phyloP scores from a whole-genome alignment of 441 rosid genomes.

The Corymbia citriodora region DNA sequence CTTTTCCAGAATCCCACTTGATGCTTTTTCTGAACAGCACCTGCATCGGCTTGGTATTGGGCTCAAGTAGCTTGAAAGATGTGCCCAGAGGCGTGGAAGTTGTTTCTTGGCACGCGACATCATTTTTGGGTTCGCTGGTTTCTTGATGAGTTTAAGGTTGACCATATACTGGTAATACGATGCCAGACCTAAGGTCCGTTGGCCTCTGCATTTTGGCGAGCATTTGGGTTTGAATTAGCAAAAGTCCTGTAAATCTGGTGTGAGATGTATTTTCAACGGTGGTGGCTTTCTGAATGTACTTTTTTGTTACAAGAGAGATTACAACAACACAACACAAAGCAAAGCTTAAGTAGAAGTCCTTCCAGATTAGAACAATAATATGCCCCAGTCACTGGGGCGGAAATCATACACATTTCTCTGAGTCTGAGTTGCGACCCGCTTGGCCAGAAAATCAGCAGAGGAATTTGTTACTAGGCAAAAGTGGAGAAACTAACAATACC shows the following conservation, averaged over 20 bases:
- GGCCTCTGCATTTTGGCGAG: background rate
- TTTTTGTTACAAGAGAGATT: background rate
- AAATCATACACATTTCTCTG: background rate
- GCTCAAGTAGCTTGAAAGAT: background rate
- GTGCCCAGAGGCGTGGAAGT: background rate
- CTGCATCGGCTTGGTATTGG: background rate
- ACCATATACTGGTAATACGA: background rate
- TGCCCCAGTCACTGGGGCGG: background rate
- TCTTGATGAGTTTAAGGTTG: background rate
- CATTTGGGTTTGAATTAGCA: background rate
- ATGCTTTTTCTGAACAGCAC: background rate
- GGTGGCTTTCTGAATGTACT: background rate
- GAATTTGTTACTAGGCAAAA: background rate
- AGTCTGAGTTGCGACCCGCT: background rate
- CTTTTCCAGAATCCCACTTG: background rate
- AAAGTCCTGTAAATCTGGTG: background rate
- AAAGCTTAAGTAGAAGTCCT: background rate
- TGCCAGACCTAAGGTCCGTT: background rate
- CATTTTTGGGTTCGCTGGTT: background rate
- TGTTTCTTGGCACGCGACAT: background rate
- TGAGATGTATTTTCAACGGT: background rate
- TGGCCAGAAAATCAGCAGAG: background rate
- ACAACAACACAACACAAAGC: background rate
- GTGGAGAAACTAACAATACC: background rate
- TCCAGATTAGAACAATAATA: background rate